phyloP scores from a whole-genome alignment of 179 eudicot species.

The Silene vulgaris region DNA sequence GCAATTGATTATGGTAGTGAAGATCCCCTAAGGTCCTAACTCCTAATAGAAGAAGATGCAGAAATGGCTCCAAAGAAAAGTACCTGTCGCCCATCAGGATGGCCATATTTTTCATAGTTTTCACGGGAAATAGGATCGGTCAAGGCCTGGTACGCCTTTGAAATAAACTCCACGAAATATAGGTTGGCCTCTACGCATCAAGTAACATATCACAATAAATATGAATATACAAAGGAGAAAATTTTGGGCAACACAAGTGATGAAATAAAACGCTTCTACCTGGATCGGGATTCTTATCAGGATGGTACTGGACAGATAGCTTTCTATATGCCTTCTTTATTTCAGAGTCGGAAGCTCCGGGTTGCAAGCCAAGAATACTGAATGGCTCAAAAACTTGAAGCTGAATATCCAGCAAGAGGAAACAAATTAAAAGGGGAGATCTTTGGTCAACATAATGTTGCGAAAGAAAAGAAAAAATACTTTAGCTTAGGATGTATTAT shows the following conservation, averaged over 20 bases:
- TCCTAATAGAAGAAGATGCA: background rate
- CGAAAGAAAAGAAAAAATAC: background rate
- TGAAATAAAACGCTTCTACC: constrained; percentile 42
- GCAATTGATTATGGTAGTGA: background rate
- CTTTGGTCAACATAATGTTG: background rate
- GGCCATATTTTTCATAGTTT: constrained; percentile 92
- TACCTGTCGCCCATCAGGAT: constrained; percentile 99
- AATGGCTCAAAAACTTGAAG: constrained; percentile 81
- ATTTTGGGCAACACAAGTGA: background rate
- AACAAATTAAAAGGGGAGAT: constrained; percentile 3
- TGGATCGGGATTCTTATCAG: constrained; percentile 97
- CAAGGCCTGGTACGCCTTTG: constrained; percentile 94
- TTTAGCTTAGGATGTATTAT: background rate
- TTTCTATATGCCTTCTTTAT: constrained; percentile 87
- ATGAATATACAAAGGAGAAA: constrained; percentile 3
- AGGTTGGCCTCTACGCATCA: constrained; percentile 60
- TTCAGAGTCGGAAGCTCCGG: constrained; percentile 76
- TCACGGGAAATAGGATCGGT: constrained; percentile 91
- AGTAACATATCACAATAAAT: constrained; percentile 10
- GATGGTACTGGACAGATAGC: constrained; percentile 83
- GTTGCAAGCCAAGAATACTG: constrained; percentile 75
- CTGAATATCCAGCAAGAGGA: constrained; percentile 32
- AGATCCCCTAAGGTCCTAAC: background rate
- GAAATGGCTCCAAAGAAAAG: background rate
- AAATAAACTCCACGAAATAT: constrained; percentile 79